Conservation (phyloP, 2,329 filamentous ascomycete genomes). For the Paecilomyces niveus region DNA sequence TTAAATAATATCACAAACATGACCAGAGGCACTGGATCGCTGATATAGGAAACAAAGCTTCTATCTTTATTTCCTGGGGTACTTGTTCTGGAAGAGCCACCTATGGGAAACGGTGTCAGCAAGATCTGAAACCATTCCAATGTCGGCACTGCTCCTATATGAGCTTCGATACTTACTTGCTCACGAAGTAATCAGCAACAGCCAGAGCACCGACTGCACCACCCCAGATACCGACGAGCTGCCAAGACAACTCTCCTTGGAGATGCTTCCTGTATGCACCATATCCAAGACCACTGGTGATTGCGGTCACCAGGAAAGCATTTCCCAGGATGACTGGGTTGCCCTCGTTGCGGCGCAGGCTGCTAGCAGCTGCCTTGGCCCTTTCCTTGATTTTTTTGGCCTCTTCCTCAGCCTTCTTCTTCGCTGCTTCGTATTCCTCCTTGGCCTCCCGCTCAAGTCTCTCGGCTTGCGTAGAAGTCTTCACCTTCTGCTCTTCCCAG, state of each 20-base stretch:
- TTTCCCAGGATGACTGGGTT: conserved; percentile 44
- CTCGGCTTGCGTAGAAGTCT: conserved; percentile 41
- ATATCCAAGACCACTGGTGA: conserved; percentile 37
- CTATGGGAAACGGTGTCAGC: conserved; percentile 19
- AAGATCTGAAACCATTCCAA: conserved; percentile 1
- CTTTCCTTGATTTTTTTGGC: conserved; percentile 26
- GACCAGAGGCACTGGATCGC: conserved; percentile 5
- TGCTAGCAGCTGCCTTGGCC: conserved; percentile 18
- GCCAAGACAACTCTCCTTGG: conserved; percentile 40
- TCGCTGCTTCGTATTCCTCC: conserved; percentile 19
- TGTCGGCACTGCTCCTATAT: not conserved
- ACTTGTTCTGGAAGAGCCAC: conserved; percentile 47
- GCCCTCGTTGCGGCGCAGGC: conserved; percentile 32
- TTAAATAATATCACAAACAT: not conserved
- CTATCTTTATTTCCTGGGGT: conserved; percentile 36
- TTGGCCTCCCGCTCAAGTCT: conserved; percentile 36
- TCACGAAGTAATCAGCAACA: conserved; percentile 41
- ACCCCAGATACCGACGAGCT: conserved; percentile 35
- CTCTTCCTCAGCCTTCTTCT: conserved; percentile 19
- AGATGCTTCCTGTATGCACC: conserved; percentile 42
- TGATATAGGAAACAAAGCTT: not conserved
- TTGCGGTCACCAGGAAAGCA: conserved; percentile 34
- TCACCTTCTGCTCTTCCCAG: conserved; percentile 35
- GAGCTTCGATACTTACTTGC: conserved; percentile 35
- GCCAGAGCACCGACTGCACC: conserved; percentile 39